Conservation (phyloP, 2,329 filamentous ascomycete species). For the Aspergillus brasiliensis region DNA sequence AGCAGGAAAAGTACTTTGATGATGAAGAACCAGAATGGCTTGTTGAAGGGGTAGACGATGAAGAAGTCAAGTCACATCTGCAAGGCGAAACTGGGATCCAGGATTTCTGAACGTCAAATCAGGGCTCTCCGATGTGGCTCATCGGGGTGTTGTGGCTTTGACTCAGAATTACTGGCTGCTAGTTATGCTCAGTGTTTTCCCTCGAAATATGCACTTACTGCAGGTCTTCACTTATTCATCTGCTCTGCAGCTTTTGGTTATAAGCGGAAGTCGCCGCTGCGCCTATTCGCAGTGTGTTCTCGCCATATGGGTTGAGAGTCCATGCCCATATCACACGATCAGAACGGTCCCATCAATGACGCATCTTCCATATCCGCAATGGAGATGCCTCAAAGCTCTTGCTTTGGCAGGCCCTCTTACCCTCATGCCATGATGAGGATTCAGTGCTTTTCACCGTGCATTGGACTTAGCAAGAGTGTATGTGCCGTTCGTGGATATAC, state of each 20-base stretch:
- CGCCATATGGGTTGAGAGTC: not conserved
- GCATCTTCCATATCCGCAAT: too few relatives aligned
- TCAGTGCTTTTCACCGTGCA: too few relatives aligned
- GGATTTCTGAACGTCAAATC: constrained; percentile 70
- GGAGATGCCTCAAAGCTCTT: too few relatives aligned
- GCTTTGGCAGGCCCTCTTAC: too few relatives aligned
- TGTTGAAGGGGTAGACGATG: constrained; percentile 46
- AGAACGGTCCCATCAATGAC: too few relatives aligned
- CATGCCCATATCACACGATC: not conserved
- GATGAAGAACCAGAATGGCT: constrained; percentile 73
- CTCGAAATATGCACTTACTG: not conserved
- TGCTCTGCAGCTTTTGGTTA: not conserved
- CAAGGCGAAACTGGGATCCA: constrained; percentile 70
- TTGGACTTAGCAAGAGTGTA: too few relatives aligned
- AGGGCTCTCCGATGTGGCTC: constrained; percentile 55
- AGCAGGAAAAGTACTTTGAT: constrained; percentile 78
- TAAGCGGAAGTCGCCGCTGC: not conserved
- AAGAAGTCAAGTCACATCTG: constrained; percentile 28
- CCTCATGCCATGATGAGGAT: too few relatives aligned
- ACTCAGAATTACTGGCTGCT: too few relatives aligned
- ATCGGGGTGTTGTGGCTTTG: not conserved
- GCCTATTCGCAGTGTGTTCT: too few relatives aligned
- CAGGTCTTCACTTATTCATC: not conserved
- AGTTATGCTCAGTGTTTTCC: not conserved
- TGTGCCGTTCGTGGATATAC: too few relatives aligned